Evolutionary conservation across 2,329 filamentous ascomycete species (phyloP), one percentile per base, ranked within the genome.

Genomic region (Thelonectria discophora): DNA sequence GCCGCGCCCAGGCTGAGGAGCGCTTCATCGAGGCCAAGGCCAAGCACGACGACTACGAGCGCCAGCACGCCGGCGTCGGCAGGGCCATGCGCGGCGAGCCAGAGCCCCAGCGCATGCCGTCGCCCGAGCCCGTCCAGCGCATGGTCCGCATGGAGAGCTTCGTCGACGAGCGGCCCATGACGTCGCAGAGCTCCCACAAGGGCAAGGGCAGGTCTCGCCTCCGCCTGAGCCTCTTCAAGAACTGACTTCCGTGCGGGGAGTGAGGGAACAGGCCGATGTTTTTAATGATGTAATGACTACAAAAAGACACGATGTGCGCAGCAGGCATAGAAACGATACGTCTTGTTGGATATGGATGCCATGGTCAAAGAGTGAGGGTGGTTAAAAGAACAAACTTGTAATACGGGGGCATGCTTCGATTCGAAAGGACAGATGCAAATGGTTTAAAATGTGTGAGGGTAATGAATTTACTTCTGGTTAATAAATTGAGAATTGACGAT

Each of bases 21-120:
- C 53, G 58, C 24, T 61, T 56, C 52, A 27, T 61, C 20, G 58
- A 61, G 37, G 58, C 58, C 13, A 61, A 61, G 27, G 18, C 53
- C 24, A 61, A 61, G 48, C 58, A 61, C 34, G 58, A 61, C 53
- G 58, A 61, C 47, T 61, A 61, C 43, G 58, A 61, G 17, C 58
- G 58, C 3, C 58, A 61, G 43, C 58, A 61, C 42, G 39, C 50
- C 27, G 58, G 58, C 20, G 58, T 61, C 10, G 54, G 58, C n/a
- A 17, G 58, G 8, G 58, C 58, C 5, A 47, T 61, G 1, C 53
- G 58, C 10, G 58, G 58, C 48, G 58, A 61, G 18, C 58, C 58
- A 2, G 58, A 61, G 34, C 46, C 50, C 11, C 34, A n/a, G 8
- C 51, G 58, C 32, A 37, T 56, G 48, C 32, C 54, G 6, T 57